Evolutionary conservation across 208 protist species (phyloP).

Genomic region (Trypanosoma cruzi): DNA sequence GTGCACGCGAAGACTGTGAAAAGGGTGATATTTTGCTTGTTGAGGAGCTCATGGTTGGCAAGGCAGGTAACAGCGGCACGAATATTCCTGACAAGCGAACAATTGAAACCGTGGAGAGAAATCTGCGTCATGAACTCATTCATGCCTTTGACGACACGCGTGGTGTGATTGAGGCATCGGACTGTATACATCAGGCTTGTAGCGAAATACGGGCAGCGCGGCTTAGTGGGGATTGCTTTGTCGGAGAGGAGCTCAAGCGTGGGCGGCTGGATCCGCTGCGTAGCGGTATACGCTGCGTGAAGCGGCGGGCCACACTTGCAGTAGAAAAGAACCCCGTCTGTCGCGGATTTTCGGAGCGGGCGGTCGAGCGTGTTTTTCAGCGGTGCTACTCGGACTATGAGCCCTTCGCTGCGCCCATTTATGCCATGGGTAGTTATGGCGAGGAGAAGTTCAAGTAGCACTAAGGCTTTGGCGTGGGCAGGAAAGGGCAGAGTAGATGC

Average conservation of each 20-base stretch:
- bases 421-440: constrained; percentile 83
- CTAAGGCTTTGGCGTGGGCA: too few species aligned
- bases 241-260: constrained; percentile 60
- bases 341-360: constrained; percentile 77
- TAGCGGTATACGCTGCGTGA: constrained; percentile 84
- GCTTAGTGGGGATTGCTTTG: constrained; percentile 93
- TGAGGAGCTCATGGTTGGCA: constrained; percentile 47
- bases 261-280: constrained; percentile 72
- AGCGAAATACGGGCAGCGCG: constrained; percentile 94
- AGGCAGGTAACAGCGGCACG: neutral
- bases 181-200: constrained; percentile 94
- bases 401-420: constrained; percentile 83
- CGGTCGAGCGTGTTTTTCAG: constrained; percentile 74
- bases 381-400: constrained; percentile 92
- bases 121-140: constrained; percentile 94
- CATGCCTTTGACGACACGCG: constrained; percentile 95
- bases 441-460: constrained; percentile 53
- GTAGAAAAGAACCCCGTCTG: constrained; percentile 88
- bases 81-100: constrained; percentile 10
- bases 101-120: constrained; percentile 50
- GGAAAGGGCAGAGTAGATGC: too few species aligned
- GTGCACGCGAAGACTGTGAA: constrained; percentile 49
- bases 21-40: constrained; percentile 80
- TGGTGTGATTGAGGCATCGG: constrained; percentile 80
- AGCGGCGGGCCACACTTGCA: constrained; percentile 84